These are phyloP conservation scores for Chenopodium berlandieri DNA, from an alignment of 148 eudicot species.

Conservation along the genomic window DNA sequence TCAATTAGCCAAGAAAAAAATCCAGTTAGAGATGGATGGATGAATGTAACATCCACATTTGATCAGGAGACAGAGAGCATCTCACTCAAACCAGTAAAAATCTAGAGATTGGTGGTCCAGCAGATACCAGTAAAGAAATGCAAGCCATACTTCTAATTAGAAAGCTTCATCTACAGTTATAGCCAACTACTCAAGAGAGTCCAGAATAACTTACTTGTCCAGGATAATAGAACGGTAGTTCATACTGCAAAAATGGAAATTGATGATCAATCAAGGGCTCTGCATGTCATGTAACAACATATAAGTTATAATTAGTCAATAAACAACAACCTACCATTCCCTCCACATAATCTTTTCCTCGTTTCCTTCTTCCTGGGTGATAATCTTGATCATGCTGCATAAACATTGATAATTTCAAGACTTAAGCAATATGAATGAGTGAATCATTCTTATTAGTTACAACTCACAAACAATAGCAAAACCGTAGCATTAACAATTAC, in stretches of 20 bases:
- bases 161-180: not conserved
- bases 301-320: conserved; percentile 1
- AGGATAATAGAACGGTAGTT: conserved; percentile 96
- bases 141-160: not conserved
- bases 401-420: conserved; percentile 16
- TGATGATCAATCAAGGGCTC: conserved; percentile 22
- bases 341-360: conserved; percentile 92
- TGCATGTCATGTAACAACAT: conserved; percentile 5
- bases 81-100: not conserved
- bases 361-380: conserved; percentile 94
- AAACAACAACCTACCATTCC: conserved; percentile 72
- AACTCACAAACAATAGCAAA: not conserved
- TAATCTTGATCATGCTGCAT: conserved; percentile 92
- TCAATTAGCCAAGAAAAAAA: not conserved
- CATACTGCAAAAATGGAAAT: conserved; percentile 66
- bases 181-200: not conserved
- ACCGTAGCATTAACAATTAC: not conserved
- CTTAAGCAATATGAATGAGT: conserved; percentile 5
- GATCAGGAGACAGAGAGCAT: not conserved
- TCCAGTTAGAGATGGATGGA: not conserved
- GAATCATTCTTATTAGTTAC: conserved; percentile 12
- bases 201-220: conserved; percentile 74
- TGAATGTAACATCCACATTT: not conserved
- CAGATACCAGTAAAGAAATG: not conserved
- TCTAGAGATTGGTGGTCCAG: not conserved